These are phyloP conservation scores for Effrenium voratum DNA, from an alignment of 73 alveolate species.

Conservation along the genomic window DNA sequence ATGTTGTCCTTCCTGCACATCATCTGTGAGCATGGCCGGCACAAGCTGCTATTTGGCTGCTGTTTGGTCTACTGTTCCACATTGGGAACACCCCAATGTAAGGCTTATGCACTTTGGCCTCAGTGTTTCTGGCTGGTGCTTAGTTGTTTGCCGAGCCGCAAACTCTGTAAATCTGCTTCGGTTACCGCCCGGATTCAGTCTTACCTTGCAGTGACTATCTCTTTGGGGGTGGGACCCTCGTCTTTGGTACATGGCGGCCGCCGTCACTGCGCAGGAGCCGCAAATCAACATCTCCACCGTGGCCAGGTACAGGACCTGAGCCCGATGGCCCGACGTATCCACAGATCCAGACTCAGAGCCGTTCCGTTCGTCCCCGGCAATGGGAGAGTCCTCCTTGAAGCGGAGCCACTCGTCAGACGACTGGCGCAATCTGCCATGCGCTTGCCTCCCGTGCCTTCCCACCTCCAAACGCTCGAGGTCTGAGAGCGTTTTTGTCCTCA, in stretches of 20 bases:
- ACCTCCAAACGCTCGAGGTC: neutral
- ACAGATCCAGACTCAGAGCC: no score
- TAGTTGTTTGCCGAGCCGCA: no score
- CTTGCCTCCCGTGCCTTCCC: neutral
- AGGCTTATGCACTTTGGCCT: no score
- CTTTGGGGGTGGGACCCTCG: neutral
- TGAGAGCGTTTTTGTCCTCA: neutral
- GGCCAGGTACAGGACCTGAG: conserved; percentile 66
- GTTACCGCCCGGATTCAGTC: no score
- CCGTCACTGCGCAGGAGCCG: conserved; percentile 82
- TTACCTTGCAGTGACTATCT: neutral
- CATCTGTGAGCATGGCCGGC: no score
- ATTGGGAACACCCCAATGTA: no score
- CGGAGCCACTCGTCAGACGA: conserved; percentile 84
- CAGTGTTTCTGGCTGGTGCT: no score
- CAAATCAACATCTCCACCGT: conserved; percentile 79
- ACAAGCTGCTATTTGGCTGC: no score
- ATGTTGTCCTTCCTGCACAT: no score
- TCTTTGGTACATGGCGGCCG: conserved; percentile 82
- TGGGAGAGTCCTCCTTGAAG: conserved; percentile 91
- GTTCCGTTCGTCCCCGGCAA: neutral
- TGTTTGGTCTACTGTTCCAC: no score
- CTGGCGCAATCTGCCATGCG: neutral
- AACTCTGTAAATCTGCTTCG: no score
- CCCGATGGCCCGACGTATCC: neutral